Evolutionary conservation across 345 rosid genomes (phyloP), one percentile per base, ranked within the genome.

Genomic region (Laguncularia racemosa): DNA sequence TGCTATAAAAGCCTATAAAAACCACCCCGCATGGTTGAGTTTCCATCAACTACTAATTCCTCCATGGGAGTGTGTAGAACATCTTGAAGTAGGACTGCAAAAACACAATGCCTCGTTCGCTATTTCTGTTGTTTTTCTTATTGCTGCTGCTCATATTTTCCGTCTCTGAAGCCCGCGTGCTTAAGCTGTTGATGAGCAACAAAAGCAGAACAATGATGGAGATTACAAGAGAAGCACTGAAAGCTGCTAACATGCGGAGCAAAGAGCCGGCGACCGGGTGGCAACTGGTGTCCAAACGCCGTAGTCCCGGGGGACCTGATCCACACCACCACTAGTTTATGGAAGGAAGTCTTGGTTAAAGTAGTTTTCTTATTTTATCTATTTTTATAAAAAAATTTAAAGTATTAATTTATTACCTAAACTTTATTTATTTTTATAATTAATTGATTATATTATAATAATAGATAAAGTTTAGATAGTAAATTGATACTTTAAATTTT

Each of bases 271-370:
- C 40, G 9, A 14, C 49, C 47, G 82, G 79, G 45, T 67, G n/a
- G 55, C 71, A 61, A 60, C 61, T 69, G 16, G 59, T 71, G 48
- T 58, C 95, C 44, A 62, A 58, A 28, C 51, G 87, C 52, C 58
- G 67, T 0, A 82, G 86, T 65, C 95, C 91, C 15, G 95, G 95
- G 14, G 88, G 95, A 47, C 88, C 86, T 16, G 84, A 84, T 64
- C 87, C 82, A 18, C 81, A 75, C 47, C 95, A 87, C 62, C 87
- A 84, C 58, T 77, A 63, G 63, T 38, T 1, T 18, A 13, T 53
- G 12, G 16, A 21, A 33, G 40, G 11, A 10, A 23, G 5, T 2
- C 5, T n/a, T n/a, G n/a, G n/a, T 1, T 23, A 23, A 23, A 23
- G 4, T 2, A 23, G 5, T 23, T 23, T 23, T 23, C 28, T n/a